These are phyloP conservation scores for Lachnellula subtilissima DNA, from an alignment of 2,329 filamentous ascomycete genomes.

Conservation along the genomic window DNA sequence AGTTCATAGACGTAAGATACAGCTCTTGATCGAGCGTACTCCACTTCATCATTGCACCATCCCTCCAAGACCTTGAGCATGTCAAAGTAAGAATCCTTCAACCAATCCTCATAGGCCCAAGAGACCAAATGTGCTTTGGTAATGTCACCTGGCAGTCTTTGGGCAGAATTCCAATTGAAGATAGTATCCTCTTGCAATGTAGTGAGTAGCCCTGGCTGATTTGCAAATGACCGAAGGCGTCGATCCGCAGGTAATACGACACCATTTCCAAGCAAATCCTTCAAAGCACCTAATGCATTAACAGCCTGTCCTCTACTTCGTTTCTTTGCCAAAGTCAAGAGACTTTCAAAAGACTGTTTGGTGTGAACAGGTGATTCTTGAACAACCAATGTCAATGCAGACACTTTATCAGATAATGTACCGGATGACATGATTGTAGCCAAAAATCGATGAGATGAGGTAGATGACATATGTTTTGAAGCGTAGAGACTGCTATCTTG, in stretches of 20 bases:
- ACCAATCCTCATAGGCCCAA: slow-evolving; percentile 93
- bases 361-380: slow-evolving; percentile 97
- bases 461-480: slow-evolving; percentile 65
- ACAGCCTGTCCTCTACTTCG: slow-evolving; percentile 90
- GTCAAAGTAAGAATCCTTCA: slow-evolving; percentile 91
- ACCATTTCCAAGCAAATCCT: slow-evolving; percentile 89
- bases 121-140: slow-evolving; percentile 73
- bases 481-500: slow-evolving; percentile 73
- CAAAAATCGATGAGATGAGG: slow-evolving; percentile 92
- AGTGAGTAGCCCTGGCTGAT: slow-evolving; percentile 71
- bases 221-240: slow-evolving; percentile 72
- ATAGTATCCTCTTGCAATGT: slow-evolving; percentile 59
- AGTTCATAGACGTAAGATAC: slow-evolving; percentile 89
- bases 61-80: slow-evolving; percentile 85
- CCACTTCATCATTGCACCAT: slow-evolving; percentile 93
- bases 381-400: slow-evolving; percentile 85
- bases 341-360: slow-evolving; percentile 77
- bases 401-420: slow-evolving; percentile 95
- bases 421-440: slow-evolving; percentile 95
- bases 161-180: slow-evolving; percentile 59
- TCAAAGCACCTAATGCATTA: slow-evolving; percentile 84
- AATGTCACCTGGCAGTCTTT: slow-evolving; percentile 68
- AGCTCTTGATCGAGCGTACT: slow-evolving; percentile 82
- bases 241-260: slow-evolving; percentile 77
- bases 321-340: slow-evolving; percentile 81